Evolutionary conservation across 768 basidiomycete species (phyloP).

Genomic region (Cystofilobasidium ferigula): DNA sequence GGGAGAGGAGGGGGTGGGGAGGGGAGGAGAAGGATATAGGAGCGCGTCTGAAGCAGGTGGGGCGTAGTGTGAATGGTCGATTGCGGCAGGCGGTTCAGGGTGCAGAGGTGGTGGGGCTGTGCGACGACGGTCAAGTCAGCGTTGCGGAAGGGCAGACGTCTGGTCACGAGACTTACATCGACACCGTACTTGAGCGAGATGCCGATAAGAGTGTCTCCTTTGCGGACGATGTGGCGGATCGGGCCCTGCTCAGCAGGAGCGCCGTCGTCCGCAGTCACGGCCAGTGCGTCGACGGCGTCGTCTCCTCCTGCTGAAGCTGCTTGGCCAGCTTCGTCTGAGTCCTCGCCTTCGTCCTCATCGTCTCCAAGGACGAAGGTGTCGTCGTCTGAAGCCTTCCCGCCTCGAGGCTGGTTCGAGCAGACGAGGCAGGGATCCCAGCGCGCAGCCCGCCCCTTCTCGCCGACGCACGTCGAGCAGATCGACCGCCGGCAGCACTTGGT

Average conservation of each 20-base stretch:
- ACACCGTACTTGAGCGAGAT: slow-evolving; percentile 53
- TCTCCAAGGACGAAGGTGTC: slow-evolving; percentile 59
- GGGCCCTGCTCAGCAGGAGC: neutral
- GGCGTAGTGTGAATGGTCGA: slow-evolving; percentile 60
- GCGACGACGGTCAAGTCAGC: slow-evolving; percentile 13
- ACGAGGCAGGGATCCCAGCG: slow-evolving; percentile 62
- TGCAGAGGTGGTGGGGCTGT: slow-evolving; percentile 54
- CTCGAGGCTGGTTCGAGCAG: slow-evolving; percentile 49
- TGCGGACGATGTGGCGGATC: slow-evolving; percentile 47
- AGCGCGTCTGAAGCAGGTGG: slow-evolving; percentile 43
- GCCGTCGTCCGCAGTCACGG: neutral
- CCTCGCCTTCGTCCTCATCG: slow-evolving; percentile 46
- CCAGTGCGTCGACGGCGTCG: neutral
- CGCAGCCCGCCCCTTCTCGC: slow-evolving; percentile 52
- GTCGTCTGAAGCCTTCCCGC: slow-evolving; percentile 39
- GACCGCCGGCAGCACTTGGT: slow-evolving; percentile 56
- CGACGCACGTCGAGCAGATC: slow-evolving; percentile 54
- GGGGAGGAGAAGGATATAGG: slow-evolving; percentile 30
- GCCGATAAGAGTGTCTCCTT: slow-evolving; percentile 53
- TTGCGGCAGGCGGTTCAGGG: slow-evolving; percentile 54
- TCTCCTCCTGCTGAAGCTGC: neutral
- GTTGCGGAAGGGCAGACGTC: neutral
- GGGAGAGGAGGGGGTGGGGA: slow-evolving; percentile 22
- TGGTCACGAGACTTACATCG: slow-evolving; percentile 45
- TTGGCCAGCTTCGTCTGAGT: neutral